Percentiles rank a stretch among this genome's conserved stretches.
Evolutionary conservation across 2,329 filamentous ascomycete genomes (phyloP).

Genomic region (Diaporthe longicolla): DNA sequence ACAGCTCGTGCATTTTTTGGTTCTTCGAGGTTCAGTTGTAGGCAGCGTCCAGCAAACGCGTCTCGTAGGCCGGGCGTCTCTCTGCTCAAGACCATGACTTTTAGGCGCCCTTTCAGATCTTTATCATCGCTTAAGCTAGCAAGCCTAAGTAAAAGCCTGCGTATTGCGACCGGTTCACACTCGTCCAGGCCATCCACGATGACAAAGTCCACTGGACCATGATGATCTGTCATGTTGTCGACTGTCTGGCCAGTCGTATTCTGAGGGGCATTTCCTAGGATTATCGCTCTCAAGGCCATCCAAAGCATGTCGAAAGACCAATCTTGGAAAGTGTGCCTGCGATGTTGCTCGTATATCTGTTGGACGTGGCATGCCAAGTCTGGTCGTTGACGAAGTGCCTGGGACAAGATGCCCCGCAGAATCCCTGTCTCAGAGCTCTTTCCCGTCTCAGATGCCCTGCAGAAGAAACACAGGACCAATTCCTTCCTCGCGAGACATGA

Average conservation of each 20-base stretch:
- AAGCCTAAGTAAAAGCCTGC: neutral
- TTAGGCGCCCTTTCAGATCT: neutral
- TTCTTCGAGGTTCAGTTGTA: neutral
- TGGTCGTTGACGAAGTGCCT: conserved; percentile 1
- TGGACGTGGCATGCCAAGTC: neutral
- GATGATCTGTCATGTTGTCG: neutral
- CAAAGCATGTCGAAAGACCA: conserved; percentile 4
- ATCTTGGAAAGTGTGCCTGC: neutral
- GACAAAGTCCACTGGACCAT: neutral
- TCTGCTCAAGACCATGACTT: neutral
- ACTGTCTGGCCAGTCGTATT: neutral
- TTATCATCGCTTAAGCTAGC: neutral
- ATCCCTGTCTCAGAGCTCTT: neutral
- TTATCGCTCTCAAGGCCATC: neutral
- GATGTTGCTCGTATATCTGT: neutral
- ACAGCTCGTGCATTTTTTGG: neutral
- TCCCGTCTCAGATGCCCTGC: neutral
- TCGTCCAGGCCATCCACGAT: conserved; percentile 15
- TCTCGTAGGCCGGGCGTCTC: neutral
- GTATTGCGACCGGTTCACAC: neutral
- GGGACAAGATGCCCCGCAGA: neutral
- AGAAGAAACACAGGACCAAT: neutral
- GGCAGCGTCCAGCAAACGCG: neutral
- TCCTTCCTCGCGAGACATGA: neutral
- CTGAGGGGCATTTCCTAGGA: neutral